A percentile compares a stretch with the other conserved stretches of the same genome.
These are phyloP conservation scores for Sporothrix sp. DNA, from an alignment of 2,329 filamentous ascomycete genomes.

Conservation along the genomic window DNA sequence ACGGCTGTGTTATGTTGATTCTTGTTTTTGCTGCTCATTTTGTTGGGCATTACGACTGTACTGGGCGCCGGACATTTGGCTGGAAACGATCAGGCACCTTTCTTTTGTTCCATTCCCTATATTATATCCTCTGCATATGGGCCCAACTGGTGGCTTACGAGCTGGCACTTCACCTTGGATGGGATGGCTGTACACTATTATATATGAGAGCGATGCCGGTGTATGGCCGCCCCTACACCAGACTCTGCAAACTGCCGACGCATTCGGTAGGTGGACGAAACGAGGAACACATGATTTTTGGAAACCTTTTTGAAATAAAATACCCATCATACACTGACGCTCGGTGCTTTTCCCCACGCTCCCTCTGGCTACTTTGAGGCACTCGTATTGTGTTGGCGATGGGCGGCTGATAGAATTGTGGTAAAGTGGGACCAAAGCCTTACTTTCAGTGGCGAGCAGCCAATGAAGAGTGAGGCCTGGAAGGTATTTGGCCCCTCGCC, in stretches of 20 bases:
- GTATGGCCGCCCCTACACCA: neutral
- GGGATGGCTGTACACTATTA: too few relatives aligned
- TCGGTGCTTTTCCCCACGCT: too few relatives aligned
- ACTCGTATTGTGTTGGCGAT: too few relatives aligned
- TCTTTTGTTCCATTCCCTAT: slow-evolving; percentile 1
- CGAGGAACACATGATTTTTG: too few relatives aligned
- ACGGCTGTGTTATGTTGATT: neutral
- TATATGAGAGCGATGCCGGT: neutral
- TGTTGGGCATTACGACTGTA: slow-evolving; percentile 4
- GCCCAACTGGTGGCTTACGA: neutral
- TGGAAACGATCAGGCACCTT: neutral
- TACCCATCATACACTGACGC: slow-evolving; percentile 1
- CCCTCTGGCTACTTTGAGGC: too few relatives aligned
- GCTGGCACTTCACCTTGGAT: too few relatives aligned
- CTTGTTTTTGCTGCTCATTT: neutral
- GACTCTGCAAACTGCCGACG: neutral
- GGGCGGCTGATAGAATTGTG: too few relatives aligned
- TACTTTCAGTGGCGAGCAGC: neutral
- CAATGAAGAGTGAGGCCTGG: neutral
- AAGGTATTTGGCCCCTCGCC: slow-evolving; percentile 4
- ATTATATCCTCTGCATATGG: neutral
- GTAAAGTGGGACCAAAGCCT: neutral
- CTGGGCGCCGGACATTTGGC: neutral
- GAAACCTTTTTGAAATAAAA: slow-evolving; percentile 1
- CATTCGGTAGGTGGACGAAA: neutral